Evolutionary conservation across 352 stramenopile species (phyloP).

Genomic region (Phytopythium ostracodes): DNA sequence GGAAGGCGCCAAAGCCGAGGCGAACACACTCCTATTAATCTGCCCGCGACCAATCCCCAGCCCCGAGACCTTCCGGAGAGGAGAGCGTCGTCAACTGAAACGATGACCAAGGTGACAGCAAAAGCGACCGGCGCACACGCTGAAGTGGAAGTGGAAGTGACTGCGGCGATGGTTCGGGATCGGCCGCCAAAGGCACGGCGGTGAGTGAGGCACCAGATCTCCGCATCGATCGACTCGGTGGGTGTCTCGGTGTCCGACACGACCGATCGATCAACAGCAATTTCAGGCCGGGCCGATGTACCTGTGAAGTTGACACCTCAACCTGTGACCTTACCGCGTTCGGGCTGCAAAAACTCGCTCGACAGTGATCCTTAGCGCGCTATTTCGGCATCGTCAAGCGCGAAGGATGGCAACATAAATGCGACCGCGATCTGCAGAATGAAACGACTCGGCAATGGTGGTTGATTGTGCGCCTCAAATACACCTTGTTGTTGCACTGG

Average conservation of each 20-base stretch:
- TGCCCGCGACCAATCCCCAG: background rate
- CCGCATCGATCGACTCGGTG: background rate
- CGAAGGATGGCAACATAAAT: background rate
- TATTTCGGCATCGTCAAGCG: background rate
- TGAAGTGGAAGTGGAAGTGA: background rate
- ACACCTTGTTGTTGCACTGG: background rate
- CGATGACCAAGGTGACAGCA: background rate
- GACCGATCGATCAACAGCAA: too few relatives aligned
- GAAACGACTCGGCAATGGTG: background rate
- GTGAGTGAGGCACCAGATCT: background rate
- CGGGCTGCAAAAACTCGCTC: background rate
- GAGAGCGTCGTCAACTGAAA: background rate
- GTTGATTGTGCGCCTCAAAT: too few relatives aligned
- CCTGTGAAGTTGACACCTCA: background rate
- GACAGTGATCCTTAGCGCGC: background rate
- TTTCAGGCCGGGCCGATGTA: too few relatives aligned
- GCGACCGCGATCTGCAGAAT: background rate
- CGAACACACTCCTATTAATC: too few relatives aligned
- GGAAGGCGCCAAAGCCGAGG: background rate
- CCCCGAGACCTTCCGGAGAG: background rate
- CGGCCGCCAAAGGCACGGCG: background rate
- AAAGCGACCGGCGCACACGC: background rate
- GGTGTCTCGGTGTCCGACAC: too few relatives aligned
- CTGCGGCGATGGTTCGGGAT: background rate
- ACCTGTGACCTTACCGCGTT: background rate